Evolutionary conservation across 2,329 filamentous ascomycete genomes (phyloP), one percentile per base, ranked within the genome.

Genomic region (Fusarium abutilonis): DNA sequence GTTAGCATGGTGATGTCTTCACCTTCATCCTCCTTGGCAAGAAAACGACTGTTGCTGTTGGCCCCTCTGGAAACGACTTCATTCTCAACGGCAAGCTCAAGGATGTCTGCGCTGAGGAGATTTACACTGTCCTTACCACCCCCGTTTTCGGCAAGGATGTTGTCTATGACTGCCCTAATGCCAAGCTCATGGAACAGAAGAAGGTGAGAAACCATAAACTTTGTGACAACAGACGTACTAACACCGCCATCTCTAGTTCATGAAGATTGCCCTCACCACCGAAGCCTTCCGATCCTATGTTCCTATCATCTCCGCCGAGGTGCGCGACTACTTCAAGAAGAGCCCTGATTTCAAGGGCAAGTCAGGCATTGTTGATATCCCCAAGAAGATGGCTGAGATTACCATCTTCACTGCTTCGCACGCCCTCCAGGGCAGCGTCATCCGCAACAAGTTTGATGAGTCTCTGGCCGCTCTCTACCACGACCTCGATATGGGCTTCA

Each of bases 101-200:
- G 79, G 92, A 96, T 72, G 89, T 96, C 70, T 93, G 90, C 74
- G 93, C 93, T 32, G 93, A 96, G 78, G 92, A 97, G 71, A 91
- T 96, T 64, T 96, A 96, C 78, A 89, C 86, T 52, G 89, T 91
- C 52, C 82, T 97, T 60, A 88, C 85, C 7, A 87, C 85, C 19
- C 86, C 86, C 21, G 86, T 88, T 43, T 96, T 96, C 73, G 92
- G 92, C 67, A 88, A 86, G 70, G 89, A 93, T 78, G 92, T 96
- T 23, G 91, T 96, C 50, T 96, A 96, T 74, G 92, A 96, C 75
- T 95, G 92, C 78, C 91, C 92, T 38, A 96, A 96, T 75, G 83
- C 91, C 56, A 96, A 96, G 79, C 85, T 96, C 73, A 96, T 96
- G 92, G 92, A 96, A 80, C 92, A 96, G 82, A 96, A 96, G 82